A percentile compares a stretch with the other conserved stretches of the same genome.
These are phyloP conservation scores for Apostasia ramifera DNA, from an alignment of 106 monocot genomes.

Conservation along the genomic window DNA sequence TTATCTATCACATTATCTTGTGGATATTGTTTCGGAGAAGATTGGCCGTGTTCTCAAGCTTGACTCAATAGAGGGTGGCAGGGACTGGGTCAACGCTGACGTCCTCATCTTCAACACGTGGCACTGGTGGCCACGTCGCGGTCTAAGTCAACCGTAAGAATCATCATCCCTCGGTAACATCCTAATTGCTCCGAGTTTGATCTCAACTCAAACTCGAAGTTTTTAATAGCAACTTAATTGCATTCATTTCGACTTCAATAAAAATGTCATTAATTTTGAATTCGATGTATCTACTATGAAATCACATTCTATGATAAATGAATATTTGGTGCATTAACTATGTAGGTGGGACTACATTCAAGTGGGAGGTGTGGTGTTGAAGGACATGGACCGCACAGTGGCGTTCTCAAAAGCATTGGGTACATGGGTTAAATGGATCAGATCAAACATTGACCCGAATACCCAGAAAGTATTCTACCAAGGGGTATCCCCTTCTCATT, in stretches of 20 bases:
- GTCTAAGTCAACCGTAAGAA: slow-evolving; percentile 25
- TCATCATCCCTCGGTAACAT: too few relatives aligned
- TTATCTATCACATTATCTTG: slow-evolving; percentile 35
- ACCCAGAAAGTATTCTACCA: slow-evolving; percentile 35
- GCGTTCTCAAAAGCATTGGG: slow-evolving; percentile 34
- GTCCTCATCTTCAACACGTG: slow-evolving; percentile 52
- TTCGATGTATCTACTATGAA: not conserved
- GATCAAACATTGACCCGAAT: slow-evolving; percentile 21
- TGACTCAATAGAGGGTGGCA: slow-evolving; percentile 16
- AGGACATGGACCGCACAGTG: slow-evolving; percentile 37
- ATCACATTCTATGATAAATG: too few relatives aligned
- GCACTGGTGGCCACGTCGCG: slow-evolving; percentile 48
- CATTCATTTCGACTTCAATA: not conserved
- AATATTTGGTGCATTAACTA: not conserved
- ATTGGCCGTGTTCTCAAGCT: slow-evolving; percentile 37
- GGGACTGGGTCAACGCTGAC: slow-evolving; percentile 24
- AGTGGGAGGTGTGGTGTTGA: slow-evolving; percentile 21
- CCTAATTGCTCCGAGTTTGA: too few relatives aligned
- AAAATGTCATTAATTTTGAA: not conserved
- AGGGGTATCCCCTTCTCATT: slow-evolving; percentile 32
- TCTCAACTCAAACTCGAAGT: too few relatives aligned
- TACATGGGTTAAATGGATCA: slow-evolving; percentile 59
- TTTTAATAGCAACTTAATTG: too few relatives aligned
- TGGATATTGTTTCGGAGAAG: slow-evolving; percentile 23
- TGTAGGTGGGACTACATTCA: slow-evolving; percentile 55